Evolutionary conservation across 257 asterid species (phyloP).

Genomic region (Fraxinus cuspidata): DNA sequence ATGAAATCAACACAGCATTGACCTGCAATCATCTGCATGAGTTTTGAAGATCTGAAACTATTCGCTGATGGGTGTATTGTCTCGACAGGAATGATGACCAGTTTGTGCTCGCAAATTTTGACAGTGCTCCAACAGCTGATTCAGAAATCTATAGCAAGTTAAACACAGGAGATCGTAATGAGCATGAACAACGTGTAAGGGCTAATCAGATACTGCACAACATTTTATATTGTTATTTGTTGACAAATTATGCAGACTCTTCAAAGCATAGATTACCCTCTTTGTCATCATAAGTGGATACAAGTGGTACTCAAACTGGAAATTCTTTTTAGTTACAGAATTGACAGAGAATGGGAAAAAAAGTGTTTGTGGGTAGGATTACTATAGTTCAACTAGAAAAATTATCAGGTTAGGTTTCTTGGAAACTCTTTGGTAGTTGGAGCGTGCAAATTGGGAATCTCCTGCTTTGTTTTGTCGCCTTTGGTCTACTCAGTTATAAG

Average conservation of each 20-base stretch:
- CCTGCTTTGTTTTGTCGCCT: not conserved
- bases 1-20: not conserved
- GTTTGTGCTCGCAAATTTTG: conserved; percentile 77
- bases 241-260: not conserved
- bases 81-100: conserved; percentile 68
- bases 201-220: conserved; percentile 16
- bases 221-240: not conserved
- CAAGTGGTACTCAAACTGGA: not conserved
- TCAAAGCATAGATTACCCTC: not conserved
- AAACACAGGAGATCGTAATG: conserved; percentile 61
- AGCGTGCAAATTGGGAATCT: not conserved
- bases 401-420: not conserved
- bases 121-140: conserved; percentile 90
- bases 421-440: not conserved
- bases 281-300: not conserved
- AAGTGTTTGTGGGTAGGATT: not conserved
- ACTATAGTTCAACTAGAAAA: not conserved
- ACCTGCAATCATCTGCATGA: not conserved
- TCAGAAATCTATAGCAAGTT: conserved; percentile 71
- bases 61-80: conserved; percentile 8
- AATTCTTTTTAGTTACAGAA: not conserved
- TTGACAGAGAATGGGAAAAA: not conserved
- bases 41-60: not conserved
- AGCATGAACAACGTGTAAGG: conserved; percentile 73
- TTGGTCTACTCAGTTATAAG: not conserved